These are phyloP conservation scores for Verticillium dahliae DNA, from an alignment of 2,329 filamentous ascomycete genomes.

Conservation along the genomic window DNA sequence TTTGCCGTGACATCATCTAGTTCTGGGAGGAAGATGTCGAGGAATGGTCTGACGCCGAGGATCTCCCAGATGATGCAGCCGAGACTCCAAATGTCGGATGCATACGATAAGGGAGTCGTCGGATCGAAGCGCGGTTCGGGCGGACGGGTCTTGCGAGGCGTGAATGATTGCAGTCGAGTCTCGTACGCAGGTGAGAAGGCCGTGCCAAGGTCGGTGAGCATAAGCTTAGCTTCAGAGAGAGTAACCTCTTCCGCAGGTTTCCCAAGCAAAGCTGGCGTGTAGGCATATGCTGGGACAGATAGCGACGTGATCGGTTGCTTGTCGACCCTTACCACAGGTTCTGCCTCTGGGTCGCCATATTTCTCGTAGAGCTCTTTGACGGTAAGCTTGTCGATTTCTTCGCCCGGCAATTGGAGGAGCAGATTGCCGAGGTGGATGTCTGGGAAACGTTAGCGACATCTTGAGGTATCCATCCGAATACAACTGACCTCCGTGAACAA, in stretches of 20 bases:
- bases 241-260: slow-evolving; percentile 20
- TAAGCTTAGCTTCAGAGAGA: slow-evolving; percentile 13
- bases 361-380: slow-evolving; percentile 17
- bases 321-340: slow-evolving; percentile 14
- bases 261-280: slow-evolving; percentile 26
- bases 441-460: not conserved
- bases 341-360: slow-evolving; percentile 15
- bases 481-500: slow-evolving; percentile 17
- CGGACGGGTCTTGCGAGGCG: slow-evolving; percentile 21
- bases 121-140: slow-evolving; percentile 28
- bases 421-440: slow-evolving; percentile 27
- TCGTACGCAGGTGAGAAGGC: slow-evolving; percentile 21
- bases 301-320: slow-evolving; percentile 7
- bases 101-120: slow-evolving; percentile 20
- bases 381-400: slow-evolving; percentile 14
- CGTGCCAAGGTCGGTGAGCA: slow-evolving; percentile 27
- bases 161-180: slow-evolving; percentile 16
- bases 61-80: slow-evolving; percentile 97
- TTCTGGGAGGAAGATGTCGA: slow-evolving; percentile 9
- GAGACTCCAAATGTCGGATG: slow-evolving; percentile 84
- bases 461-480: too few relatives aligned
- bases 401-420: slow-evolving; percentile 16
- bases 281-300: slow-evolving; percentile 20
- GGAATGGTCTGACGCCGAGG: slow-evolving; percentile 57
- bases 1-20: slow-evolving; percentile 12